A percentile compares a stretch with the other conserved stretches of the same genome.
Evolutionary conservation across 2,329 filamentous ascomycete species (phyloP).

Genomic region (Laburnicola sp.): DNA sequence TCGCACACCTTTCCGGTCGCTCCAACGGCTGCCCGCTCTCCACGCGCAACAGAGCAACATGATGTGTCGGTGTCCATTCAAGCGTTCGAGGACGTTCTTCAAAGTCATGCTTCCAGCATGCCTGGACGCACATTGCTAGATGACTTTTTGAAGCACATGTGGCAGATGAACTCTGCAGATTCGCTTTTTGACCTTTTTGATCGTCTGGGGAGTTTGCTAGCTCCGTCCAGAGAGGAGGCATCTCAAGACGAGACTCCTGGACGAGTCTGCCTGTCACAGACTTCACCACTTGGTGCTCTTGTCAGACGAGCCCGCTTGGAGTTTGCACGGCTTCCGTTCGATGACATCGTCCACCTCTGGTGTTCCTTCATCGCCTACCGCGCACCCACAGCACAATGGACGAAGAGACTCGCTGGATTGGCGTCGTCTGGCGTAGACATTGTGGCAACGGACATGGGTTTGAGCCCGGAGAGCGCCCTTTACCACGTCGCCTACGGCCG

Average conservation of each 20-base stretch:
- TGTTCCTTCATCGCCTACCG: constrained; percentile 79
- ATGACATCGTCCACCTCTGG: constrained; percentile 79
- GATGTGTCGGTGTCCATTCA: constrained; percentile 37
- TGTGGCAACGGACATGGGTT: constrained; percentile 62
- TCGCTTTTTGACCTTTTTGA: constrained; percentile 77
- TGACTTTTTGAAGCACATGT: constrained; percentile 76
- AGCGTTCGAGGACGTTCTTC: constrained; percentile 54
- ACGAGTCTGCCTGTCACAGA: constrained; percentile 66
- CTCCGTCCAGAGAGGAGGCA: constrained; percentile 45
- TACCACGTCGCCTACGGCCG: constrained; percentile 56
- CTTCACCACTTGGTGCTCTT: constrained; percentile 80
- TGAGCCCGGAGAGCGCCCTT: constrained; percentile 56
- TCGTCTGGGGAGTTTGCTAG: constrained; percentile 60
- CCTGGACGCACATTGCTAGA: constrained; percentile 88
- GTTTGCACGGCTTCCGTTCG: constrained; percentile 77
- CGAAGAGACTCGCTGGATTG: constrained; percentile 45
- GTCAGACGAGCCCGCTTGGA: constrained; percentile 77
- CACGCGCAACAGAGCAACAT: constrained; percentile 35
- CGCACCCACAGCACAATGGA: constrained; percentile 70
- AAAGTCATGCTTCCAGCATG: constrained; percentile 54
- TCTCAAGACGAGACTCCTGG: constrained; percentile 28
- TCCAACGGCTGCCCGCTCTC: constrained; percentile 26
- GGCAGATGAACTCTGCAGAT: constrained; percentile 81
- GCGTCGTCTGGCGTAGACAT: constrained; percentile 55
- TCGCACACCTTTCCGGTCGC: constrained; percentile 61